phyloP scores from a whole-genome alignment of 1,139 yeast species.

The Meyerozyma elateridarum region DNA sequence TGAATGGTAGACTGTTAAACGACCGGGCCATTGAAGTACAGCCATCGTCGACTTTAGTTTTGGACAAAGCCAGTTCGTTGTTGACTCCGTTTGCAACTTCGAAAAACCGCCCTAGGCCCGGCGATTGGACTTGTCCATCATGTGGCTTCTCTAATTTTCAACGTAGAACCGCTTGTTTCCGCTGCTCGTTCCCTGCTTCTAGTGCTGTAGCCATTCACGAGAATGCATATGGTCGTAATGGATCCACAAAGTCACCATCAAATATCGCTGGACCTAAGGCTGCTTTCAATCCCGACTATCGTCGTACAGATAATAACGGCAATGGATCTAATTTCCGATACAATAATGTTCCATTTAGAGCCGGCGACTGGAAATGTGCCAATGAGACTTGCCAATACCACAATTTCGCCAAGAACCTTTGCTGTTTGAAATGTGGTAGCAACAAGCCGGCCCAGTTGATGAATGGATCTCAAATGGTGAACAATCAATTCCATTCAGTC shows the following conservation, averaged over 20 bases:
- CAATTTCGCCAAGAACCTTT: slow-evolving; percentile 87
- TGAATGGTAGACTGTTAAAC: slow-evolving; percentile 75
- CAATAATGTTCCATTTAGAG: slow-evolving; percentile 77
- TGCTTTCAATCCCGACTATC: slow-evolving; percentile 6
- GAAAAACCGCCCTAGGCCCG: slow-evolving; percentile 90
- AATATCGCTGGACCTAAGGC: slow-evolving; percentile 6
- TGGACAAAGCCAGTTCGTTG: slow-evolving; percentile 78
- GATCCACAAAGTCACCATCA: slow-evolving; percentile 12
- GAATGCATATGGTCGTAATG: slow-evolving; percentile 24
- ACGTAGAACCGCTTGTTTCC: slow-evolving; percentile 88
- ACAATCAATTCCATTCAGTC: slow-evolving; percentile 26
- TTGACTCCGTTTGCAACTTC: slow-evolving; percentile 82
- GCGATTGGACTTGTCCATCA: slow-evolving; percentile 96
- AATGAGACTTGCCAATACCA: slow-evolving; percentile 79
- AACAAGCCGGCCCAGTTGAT: slow-evolving; percentile 53
- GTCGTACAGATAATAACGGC: slow-evolving; percentile 15
- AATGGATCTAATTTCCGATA: slow-evolving; percentile 19
- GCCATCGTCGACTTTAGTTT: slow-evolving; percentile 73
- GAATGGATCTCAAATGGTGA: slow-evolving; percentile 11
- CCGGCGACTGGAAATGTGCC: slow-evolving; percentile 95
- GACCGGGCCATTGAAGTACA: slow-evolving; percentile 80
- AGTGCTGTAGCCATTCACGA: slow-evolving; percentile 65
- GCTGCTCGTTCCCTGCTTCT: slow-evolving; percentile 87
- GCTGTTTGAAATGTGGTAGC: slow-evolving; percentile 84
- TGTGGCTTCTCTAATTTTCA: slow-evolving; percentile 96